These are phyloP conservation scores for Rhododendron williamsianum DNA, from an alignment of 148 eudicot genomes.

Conservation along the genomic window DNA sequence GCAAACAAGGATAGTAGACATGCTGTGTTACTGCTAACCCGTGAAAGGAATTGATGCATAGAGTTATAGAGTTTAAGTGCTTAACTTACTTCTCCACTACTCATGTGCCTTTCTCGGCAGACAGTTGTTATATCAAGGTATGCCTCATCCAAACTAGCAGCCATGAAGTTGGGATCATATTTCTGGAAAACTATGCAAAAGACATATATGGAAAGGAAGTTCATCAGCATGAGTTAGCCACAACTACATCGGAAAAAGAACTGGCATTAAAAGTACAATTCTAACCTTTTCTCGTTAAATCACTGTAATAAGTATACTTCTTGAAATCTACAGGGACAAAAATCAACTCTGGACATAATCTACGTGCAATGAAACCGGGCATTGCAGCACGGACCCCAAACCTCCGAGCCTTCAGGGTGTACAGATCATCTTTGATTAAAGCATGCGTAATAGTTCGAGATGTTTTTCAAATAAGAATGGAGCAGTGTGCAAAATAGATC, in stretches of 20 bases:
- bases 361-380: conserved; percentile 98
- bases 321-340: conserved; percentile 85
- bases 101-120: conserved; percentile 65
- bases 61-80: neutral
- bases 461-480: neutral
- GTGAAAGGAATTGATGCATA: neutral
- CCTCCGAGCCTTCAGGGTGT: conserved; percentile 66
- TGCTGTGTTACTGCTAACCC: neutral
- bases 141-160: conserved; percentile 95
- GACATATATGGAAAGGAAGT: conserved; percentile 6
- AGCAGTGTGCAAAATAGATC: neutral
- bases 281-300: conserved; percentile 85
- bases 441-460: neutral
- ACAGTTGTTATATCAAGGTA: conserved; percentile 86
- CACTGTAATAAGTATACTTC: conserved; percentile 82
- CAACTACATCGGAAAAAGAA: neutral
- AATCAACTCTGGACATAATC: conserved; percentile 79
- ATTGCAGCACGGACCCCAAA: conserved; percentile 99
- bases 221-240: neutral
- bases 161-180: conserved; percentile 80
- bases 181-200: conserved; percentile 54
- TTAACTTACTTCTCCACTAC: conserved; percentile 57
- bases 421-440: conserved; percentile 17
- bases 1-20: neutral
- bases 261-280: neutral